Percentiles rank a stretch among this genome's conserved stretches.
phyloP scores from a whole-genome alignment of 768 basidiomycete genomes.

The Artomyces pyxidatus region DNA sequence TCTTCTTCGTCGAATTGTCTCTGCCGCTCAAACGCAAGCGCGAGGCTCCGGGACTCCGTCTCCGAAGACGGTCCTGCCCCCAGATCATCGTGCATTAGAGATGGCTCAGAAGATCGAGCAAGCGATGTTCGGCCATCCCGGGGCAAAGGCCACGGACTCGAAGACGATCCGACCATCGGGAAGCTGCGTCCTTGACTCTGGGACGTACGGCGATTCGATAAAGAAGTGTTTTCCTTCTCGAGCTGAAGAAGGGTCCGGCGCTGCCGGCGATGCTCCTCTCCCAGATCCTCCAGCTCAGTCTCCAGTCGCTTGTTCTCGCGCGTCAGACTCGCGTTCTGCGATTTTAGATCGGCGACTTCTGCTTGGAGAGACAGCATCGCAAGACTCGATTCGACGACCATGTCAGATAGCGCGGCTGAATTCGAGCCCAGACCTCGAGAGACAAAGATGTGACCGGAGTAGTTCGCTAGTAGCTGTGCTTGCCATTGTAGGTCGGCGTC shows the following conservation, averaged over 20 bases:
- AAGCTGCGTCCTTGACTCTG: background rate
- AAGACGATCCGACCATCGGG: background rate
- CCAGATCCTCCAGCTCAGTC: constrained; percentile 7
- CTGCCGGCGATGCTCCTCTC: constrained; percentile 1
- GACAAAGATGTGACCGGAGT: constrained; percentile 49
- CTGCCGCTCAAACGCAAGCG: constrained; percentile 27
- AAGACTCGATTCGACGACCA: constrained; percentile 43
- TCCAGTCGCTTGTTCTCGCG: constrained; percentile 16
- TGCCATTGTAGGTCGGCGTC: constrained; percentile 51
- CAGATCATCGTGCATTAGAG: no score
- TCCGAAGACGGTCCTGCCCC: background rate
- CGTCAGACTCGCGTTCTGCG: constrained; percentile 10
- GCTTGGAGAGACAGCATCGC: constrained; percentile 35
- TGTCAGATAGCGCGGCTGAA: constrained; percentile 21
- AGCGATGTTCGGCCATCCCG: no score
- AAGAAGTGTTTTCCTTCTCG: background rate
- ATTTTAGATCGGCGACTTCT: constrained; percentile 21
- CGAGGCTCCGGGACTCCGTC: constrained; percentile 15
- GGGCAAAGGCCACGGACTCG: background rate
- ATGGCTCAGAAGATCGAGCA: no score
- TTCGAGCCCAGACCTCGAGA: constrained; percentile 22
- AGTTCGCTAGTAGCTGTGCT: constrained; percentile 52
- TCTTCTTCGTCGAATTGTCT: constrained; percentile 35
- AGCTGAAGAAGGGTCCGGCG: background rate
- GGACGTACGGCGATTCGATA: background rate